Base-by-base conservation (phyloP, 2,329 filamentous ascomycete species). In the Botrytis deweyae region DNA sequence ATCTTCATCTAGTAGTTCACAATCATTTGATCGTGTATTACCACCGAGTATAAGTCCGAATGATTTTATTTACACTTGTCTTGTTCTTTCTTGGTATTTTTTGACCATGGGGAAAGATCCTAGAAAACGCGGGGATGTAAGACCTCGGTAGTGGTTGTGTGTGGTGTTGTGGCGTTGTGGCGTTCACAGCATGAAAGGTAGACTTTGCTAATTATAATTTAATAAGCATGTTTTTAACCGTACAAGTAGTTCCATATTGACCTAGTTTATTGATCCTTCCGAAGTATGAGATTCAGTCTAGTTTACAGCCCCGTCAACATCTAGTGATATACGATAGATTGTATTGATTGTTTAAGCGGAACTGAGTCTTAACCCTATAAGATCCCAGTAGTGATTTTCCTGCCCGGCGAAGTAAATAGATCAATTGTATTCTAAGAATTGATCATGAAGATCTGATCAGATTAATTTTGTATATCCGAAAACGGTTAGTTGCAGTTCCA, bases 11-110 rank as follows among this genome's bases (percentile, higher is more conserved):
- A 18, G 29, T 40, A 36, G 16, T 66, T 66, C 29, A 16, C 18
- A 12, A 72, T 72, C 70, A 72, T 59, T 72, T 72, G 70, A 72
- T 72, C 38, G 36, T 67, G 70, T 72, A 72, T 72, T 72, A 72
- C 70, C 61, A 66, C 70, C 70, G 70, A 72, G 70, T 58, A 72
- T 66, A 66, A 66, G 70, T 67, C 70, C 70, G 70, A 67, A 66
- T 20, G 38, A 52, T 20, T 25, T 66, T 16, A 20, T 66, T 22
- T 42, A 68, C 46, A 33, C 66, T 58, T 58, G 36, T 42, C 49
- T 42, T 16, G 9, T 29, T 55, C 25, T n/a, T 67, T 40, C 38
- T 68, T 42, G 10, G 4, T 40, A 68, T 58, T 42, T 68, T 58
- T 38, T 58, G 14, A 8, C 52, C 52, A 58, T 58, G 66, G 66